Evolutionary conservation across 2,329 filamentous ascomycete species (phyloP), one percentile per base, ranked within the genome.

Genomic region (Monosporascus sp.): DNA sequence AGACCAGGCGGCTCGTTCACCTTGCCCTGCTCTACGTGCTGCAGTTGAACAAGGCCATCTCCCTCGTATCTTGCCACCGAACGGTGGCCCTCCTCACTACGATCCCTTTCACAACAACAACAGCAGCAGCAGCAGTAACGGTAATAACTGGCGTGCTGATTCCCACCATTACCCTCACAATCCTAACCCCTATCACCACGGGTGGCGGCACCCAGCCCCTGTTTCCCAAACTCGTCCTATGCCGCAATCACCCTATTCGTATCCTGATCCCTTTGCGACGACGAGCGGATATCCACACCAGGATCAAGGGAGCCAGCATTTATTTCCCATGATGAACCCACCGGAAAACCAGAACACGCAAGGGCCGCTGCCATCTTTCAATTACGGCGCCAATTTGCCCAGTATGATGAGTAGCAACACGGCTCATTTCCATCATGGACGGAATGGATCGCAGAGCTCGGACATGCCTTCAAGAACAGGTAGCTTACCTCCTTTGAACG

Each of bases 21-120:
- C 60, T 18, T 69, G 67, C 49, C 67, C 67, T 37, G 66, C 64
- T 20, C 49, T 68, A 22, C 64, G 63, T 50, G 57, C 57, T 28
- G 58, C 57, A n/a, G 59, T 60, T 15, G 63, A 66, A 44, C 62
- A 61, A 11, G 58, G 56, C 48, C 62, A 62, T 40, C 60, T 60
- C 28, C 54, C 58, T 5, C 51, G 56, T 5, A 38, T 58, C n/a
- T 51, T 52, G 20, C 47, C 61, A 5, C 49, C 58, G n/a, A 26
- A 50, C 22, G 57, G 60, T 46, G 51, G 56, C 22, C 51, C 54
- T 7, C 53, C 52, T 20, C 60, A 62, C 31, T 63, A 63, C 40
- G 65, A 68, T 11, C 60, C 64, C 18, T 55, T 62, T 7, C 59
- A 65, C 44, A 35, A 14, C 31, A 35, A 35, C 31, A 14, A 4